Evolutionary conservation across 2,329 filamentous ascomycete species (phyloP).

Genomic region (Botrytis elliptica): DNA sequence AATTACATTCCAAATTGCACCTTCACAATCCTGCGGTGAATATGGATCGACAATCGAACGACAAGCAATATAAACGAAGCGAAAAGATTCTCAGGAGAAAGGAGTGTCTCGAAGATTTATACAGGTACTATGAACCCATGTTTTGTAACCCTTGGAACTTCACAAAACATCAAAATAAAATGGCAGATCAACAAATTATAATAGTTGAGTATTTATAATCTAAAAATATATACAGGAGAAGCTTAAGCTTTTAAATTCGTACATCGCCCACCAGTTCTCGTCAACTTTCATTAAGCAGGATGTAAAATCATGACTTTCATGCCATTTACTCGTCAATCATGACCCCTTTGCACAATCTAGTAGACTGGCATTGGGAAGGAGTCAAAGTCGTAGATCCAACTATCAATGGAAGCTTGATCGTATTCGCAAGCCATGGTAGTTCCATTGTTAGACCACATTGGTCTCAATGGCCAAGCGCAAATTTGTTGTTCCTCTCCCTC

Average conservation of each 20-base stretch:
- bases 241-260: not conserved
- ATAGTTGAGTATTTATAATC: not conserved
- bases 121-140: not conserved
- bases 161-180: not conserved
- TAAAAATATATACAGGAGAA: not conserved
- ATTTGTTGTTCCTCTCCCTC: conserved; percentile 41
- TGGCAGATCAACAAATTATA: not conserved
- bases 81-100: not conserved
- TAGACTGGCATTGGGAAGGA: conserved; percentile 27
- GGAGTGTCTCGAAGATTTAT: not conserved
- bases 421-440: conserved; percentile 35
- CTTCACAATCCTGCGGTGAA: not conserved
- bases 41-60: not conserved
- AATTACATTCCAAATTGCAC: not conserved
- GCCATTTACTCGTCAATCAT: not conserved
- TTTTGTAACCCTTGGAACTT: not conserved
- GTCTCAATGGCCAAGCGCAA: conserved; percentile 44
- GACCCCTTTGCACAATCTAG: conserved; percentile 2
- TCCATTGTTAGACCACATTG: conserved; percentile 36
- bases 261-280: no score
- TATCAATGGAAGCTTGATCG: conserved; percentile 35
- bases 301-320: not conserved
- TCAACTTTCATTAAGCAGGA: not conserved
- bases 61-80: not conserved
- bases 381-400: conserved; percentile 36